Evolutionary conservation across 2,329 filamentous ascomycete species (phyloP), one percentile per base, ranked within the genome.

Genomic region (Colletotrichum cereale): DNA sequence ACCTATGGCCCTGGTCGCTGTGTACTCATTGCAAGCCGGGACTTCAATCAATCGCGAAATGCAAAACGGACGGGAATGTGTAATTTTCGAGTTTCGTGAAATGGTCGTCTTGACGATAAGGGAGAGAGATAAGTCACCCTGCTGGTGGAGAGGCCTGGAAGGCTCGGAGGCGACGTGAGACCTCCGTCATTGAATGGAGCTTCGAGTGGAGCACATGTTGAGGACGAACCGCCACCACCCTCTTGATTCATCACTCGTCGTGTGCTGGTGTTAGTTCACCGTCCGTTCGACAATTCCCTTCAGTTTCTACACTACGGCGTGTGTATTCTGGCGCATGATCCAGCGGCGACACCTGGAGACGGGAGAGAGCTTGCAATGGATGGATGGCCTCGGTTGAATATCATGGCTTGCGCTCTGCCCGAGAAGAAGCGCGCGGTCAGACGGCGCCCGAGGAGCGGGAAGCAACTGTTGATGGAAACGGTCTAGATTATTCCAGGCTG

Each of bases 161-260:
- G 57, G 67, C 67, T 71, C 56, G 50, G 57, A 42, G 57, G 44
- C 68, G 52, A 72, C 69, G 65, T 63, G 69, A 72, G 58, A 68
- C 65, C 38, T 63, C 44, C 65, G 69, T 72, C 69, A 72, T 63
- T 64, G 24, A 47, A 68, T 69, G 65, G 69, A 72, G 60, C 60
- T 69, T 38, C 36, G 21, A 47, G 69, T 72, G 69, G 69, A 38
- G 60, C 67, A 69, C 65, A 68, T 63, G 65, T 72, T 69, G 69
- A 72, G 69, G 44, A 60, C 36, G 31, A 60, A 60, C 64, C 57
- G 65, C 69, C 58, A 50, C 68, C 58, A 52, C 44, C 50, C 48
- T 55, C 40, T 61, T 64, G 48, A 50, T 52, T 48, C 44, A 34
- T 56, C 40, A 56, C 36, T 38, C 12, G 16, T 29, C 48, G 29